These are phyloP conservation scores for Solanum hybrid DNA, from an alignment of 305 asterid species.

Conservation along the genomic window DNA sequence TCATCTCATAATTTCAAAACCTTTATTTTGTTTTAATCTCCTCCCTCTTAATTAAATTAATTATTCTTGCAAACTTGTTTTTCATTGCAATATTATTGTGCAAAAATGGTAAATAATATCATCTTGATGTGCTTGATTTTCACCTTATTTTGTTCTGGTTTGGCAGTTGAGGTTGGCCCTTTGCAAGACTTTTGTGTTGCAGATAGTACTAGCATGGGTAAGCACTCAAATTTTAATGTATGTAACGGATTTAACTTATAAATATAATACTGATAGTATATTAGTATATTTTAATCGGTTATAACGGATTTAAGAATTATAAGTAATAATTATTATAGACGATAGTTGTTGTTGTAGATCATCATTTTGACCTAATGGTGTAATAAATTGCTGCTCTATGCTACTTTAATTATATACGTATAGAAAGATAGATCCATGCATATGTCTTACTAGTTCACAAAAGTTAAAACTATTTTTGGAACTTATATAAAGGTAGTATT, in stretches of 20 bases:
- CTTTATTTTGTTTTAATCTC: neutral
- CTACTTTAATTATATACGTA: neutral
- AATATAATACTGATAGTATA: neutral
- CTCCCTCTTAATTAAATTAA: neutral
- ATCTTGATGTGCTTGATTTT: slow-evolving; percentile 6
- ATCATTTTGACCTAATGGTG: neutral
- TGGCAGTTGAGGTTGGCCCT: slow-evolving; percentile 5
- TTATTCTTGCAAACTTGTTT: neutral
- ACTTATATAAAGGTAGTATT: neutral
- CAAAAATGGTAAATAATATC: neutral
- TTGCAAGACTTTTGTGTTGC: slow-evolving; percentile 17
- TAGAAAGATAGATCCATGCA: neutral
- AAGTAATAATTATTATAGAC: neutral
- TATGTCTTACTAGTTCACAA: neutral
- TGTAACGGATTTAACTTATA: neutral
- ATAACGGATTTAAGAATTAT: neutral
- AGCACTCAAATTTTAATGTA: neutral
- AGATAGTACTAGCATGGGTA: neutral
- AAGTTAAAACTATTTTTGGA: neutral
- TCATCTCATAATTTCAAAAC: neutral
- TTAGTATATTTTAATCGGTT: neutral
- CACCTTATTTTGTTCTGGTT: neutral
- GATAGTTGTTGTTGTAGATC: neutral
- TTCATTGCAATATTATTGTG: neutral
- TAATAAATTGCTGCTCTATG: neutral